Evolutionary conservation across 2,329 filamentous ascomycete species (phyloP).

Genomic region (Polytolypa hystricis): DNA sequence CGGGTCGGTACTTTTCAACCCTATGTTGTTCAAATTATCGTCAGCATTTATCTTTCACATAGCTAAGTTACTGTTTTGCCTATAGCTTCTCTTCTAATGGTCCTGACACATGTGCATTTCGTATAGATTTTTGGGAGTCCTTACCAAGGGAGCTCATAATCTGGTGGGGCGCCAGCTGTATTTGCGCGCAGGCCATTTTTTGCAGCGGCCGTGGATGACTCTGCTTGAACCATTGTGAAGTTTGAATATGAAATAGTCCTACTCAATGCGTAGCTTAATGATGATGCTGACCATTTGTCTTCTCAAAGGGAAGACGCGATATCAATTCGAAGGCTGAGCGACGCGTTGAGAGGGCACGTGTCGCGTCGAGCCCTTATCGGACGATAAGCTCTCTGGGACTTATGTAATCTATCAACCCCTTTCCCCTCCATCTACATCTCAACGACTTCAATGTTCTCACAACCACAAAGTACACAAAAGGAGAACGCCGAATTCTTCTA

Average conservation of each 20-base stretch:
- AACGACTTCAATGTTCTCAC: no score
- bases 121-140: no score
- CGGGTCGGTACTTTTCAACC: conserved; percentile 96
- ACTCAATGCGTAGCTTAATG: no score
- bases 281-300: no score
- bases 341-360: conserved; percentile 4
- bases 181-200: conserved; percentile 31
- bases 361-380: conserved; percentile 1
- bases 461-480: no score
- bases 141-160: conserved; percentile 42
- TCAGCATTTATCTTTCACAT: neutral
- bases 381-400: neutral
- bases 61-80: neutral
- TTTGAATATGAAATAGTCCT: no score
- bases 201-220: conserved; percentile 36
- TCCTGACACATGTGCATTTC: no score
- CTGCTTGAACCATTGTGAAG: conserved; percentile 32
- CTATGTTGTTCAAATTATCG: conserved; percentile 36
- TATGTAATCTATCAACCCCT: no score
- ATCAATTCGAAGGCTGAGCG: conserved; percentile 1
- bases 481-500: no score
- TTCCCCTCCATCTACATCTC: no score
- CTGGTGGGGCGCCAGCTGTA: conserved; percentile 28
- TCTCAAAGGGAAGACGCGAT: neutral
- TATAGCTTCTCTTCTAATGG: no score